Conservation (phyloP, 352 stramenopile species). For the Phytopythium vexans region DNA sequence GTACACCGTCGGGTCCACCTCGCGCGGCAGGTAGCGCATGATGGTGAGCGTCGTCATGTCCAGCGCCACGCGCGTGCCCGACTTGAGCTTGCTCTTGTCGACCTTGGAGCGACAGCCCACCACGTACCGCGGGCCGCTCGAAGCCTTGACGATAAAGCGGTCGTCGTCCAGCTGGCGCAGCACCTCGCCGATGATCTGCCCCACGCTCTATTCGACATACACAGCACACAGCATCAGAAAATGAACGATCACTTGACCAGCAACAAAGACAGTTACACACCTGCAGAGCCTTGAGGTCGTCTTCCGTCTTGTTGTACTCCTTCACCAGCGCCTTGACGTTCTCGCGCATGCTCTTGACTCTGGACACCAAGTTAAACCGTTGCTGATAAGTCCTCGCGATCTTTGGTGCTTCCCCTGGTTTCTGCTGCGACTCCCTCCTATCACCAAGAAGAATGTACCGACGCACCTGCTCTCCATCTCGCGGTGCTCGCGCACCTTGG, state of each 20-base stretch:
- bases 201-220: conserved; percentile 88
- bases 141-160: conserved; percentile 99
- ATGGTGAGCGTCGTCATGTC: conserved; percentile 99
- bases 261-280: conserved; percentile 16
- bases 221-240: neutral
- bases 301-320: conserved; percentile 99
- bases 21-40: conserved; percentile 97
- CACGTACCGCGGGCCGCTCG: conserved; percentile 97
- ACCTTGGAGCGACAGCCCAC: conserved; percentile 95
- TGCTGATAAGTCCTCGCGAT: neutral
- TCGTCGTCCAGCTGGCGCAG: conserved; percentile 97
- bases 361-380: conserved; percentile 15
- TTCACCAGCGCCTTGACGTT: conserved; percentile 94
- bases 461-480: conserved; percentile 93
- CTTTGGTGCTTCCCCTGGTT: neutral
- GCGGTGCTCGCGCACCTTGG: conserved; percentile 96
- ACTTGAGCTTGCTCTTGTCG: conserved; percentile 95
- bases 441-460: neutral
- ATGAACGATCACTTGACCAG: neutral
- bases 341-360: conserved; percentile 96
- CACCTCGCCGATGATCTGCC: conserved; percentile 99
- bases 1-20: conserved; percentile 99
- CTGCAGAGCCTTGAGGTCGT: conserved; percentile 95
- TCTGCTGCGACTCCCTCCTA: neutral
- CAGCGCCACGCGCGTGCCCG: conserved; percentile 96